phyloP scores from a whole-genome alignment of 2,329 filamentous ascomycete species.

The Pestalotiopsis sp. region DNA sequence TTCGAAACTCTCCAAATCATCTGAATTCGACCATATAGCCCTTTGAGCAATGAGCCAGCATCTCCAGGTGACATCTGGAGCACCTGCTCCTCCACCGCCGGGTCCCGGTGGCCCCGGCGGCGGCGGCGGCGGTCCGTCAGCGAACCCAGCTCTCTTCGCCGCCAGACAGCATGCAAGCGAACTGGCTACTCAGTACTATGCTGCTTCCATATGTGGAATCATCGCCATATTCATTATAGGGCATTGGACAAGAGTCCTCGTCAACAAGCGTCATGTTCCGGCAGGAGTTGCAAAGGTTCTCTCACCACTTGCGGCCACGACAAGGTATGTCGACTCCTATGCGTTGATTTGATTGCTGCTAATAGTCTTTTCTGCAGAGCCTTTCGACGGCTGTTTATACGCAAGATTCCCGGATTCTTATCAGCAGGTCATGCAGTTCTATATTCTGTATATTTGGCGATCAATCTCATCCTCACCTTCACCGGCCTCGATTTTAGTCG shows the following conservation, averaged over 20 bases:
- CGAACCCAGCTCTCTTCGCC: slow-evolving; percentile 11
- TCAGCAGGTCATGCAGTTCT: slow-evolving; percentile 41
- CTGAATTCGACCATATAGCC: background rate
- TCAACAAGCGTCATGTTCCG: slow-evolving; percentile 6
- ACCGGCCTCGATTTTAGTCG: slow-evolving; percentile 25
- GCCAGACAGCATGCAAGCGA: slow-evolving; percentile 14
- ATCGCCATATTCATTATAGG: slow-evolving; percentile 18
- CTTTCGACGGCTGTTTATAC: slow-evolving; percentile 27
- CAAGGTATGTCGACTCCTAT: slow-evolving; percentile 13
- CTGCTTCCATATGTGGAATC: slow-evolving; percentile 17
- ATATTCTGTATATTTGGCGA: slow-evolving; percentile 34
- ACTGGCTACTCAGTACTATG: slow-evolving; percentile 17
- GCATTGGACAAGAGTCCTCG: slow-evolving; percentile 18
- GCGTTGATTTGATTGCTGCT: background rate
- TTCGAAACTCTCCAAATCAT: background rate
- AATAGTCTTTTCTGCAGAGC: slow-evolving; percentile 5
- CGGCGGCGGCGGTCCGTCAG: background rate
- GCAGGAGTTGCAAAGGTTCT: slow-evolving; percentile 8
- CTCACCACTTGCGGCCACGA: slow-evolving; percentile 15
- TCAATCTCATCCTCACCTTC: slow-evolving; percentile 39
- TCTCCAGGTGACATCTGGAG: background rate
- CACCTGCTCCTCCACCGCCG: background rate
- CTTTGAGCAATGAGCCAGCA: background rate
- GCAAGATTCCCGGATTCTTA: slow-evolving; percentile 38
- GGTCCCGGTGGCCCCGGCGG: background rate